A percentile compares a stretch with the other conserved stretches of the same genome.
phyloP scores from a whole-genome alignment of 306 rosid species.

The Lathyrus oleraceus region DNA sequence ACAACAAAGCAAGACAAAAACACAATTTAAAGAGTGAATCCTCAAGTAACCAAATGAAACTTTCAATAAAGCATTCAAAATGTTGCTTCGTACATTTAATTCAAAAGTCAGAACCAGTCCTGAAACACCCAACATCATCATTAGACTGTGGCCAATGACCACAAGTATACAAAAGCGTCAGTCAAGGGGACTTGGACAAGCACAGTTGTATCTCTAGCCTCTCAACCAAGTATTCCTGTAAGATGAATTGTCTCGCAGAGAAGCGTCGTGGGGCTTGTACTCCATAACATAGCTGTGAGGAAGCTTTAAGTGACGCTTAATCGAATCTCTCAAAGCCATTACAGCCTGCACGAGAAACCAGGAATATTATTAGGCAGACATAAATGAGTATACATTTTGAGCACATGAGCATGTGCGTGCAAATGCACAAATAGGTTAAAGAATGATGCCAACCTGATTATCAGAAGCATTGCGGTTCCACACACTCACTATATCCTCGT shows the following conservation, averaged over 20 bases:
- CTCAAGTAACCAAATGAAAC: constrained; percentile 24
- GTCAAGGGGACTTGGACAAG: background rate
- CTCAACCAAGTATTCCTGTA: constrained; percentile 97
- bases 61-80: background rate
- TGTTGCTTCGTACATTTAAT: constrained; percentile 17
- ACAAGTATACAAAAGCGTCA: constrained; percentile 19
- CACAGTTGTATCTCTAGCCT: constrained; percentile 49
- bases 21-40: constrained; percentile 18
- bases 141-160: constrained; percentile 11
- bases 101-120: constrained; percentile 31
- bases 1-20: constrained; percentile 7
- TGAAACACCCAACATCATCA: constrained; percentile 27
- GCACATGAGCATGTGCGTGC: background rate
- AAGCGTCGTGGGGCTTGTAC: constrained; percentile 92
- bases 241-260: constrained; percentile 88
- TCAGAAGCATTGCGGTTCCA: constrained; percentile 96
- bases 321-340: constrained; percentile 84
- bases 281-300: constrained; percentile 92
- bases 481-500: constrained; percentile 85
- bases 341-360: constrained; percentile 59
- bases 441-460: constrained; percentile 60
- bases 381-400: background rate
- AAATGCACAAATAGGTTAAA: background rate
- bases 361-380: background rate
- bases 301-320: constrained; percentile 87